Conservation (phyloP, 352 stramenopile genomes). For the Pythium grandisporangium region DNA sequence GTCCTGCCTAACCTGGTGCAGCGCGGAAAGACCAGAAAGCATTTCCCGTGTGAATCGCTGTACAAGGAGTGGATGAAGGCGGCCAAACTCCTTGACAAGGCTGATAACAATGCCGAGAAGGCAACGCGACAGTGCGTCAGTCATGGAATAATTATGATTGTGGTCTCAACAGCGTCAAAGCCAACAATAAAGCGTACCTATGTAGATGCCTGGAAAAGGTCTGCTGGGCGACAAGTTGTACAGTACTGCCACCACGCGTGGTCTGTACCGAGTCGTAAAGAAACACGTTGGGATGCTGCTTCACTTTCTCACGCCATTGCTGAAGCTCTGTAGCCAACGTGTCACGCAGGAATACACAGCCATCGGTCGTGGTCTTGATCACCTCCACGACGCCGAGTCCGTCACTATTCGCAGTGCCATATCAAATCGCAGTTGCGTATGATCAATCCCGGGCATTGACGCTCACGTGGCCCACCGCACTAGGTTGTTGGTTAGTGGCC, state of each 20-base stretch:
- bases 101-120: conserved; percentile 1
- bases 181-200: too few relatives aligned
- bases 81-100: conserved; percentile 9
- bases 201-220: conserved; percentile 4
- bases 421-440: too few relatives aligned
- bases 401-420: conserved; percentile 1
- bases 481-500: too few relatives aligned
- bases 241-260: not conserved
- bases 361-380: not conserved
- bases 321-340: conserved; percentile 2
- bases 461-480: too few relatives aligned
- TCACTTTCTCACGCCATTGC: not conserved
- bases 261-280: conserved; percentile 8
- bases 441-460: too few relatives aligned
- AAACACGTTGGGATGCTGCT: conserved; percentile 10
- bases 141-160: too few relatives aligned
- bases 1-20: conserved; percentile 12
- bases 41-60: conserved; percentile 3
- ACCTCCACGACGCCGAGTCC: conserved; percentile 6
- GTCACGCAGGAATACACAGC: not conserved
- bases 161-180: too few relatives aligned
- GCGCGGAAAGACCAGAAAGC: conserved; percentile 1
- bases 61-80: conserved; percentile 2
- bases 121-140: too few relatives aligned
- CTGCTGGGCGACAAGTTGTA: conserved; percentile 2